A percentile compares a stretch with the other conserved stretches of the same genome.
Conservation (phyloP, 2,329 filamentous ascomycete genomes). For the Neonectria magnoliae region DNA sequence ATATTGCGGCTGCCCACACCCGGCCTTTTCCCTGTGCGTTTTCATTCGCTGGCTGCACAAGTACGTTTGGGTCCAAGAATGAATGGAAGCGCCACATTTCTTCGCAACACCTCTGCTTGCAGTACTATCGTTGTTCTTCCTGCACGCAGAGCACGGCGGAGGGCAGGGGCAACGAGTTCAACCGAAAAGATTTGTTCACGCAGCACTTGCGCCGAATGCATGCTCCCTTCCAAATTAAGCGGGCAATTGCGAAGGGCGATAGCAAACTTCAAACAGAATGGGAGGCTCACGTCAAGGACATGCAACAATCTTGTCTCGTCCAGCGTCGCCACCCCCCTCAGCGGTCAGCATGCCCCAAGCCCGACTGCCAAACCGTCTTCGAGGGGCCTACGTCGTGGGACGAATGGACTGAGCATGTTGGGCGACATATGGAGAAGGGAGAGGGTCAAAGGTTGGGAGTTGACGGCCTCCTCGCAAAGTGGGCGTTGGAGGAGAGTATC, state of each 20-base stretch:
- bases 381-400: constrained; percentile 83
- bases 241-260: constrained; percentile 66
- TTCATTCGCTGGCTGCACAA: constrained; percentile 81
- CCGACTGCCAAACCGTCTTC: constrained; percentile 77
- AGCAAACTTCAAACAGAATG: constrained; percentile 69
- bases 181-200: constrained; percentile 94
- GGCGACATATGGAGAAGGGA: constrained; percentile 84
- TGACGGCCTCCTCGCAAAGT: constrained; percentile 66
- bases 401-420: constrained; percentile 91
- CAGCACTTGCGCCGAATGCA: constrained; percentile 97
- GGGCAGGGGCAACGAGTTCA: constrained; percentile 77
- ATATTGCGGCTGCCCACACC: constrained; percentile 74
- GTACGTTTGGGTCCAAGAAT: constrained; percentile 91
- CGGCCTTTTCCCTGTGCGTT: constrained; percentile 88
- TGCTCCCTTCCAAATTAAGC: constrained; percentile 72
- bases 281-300: constrained; percentile 73
- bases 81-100: constrained; percentile 97
- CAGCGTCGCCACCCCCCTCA: constrained; percentile 75
- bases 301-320: constrained; percentile 79
- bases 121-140: constrained; percentile 71
- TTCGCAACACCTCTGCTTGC: constrained; percentile 83
- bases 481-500: constrained; percentile 72
- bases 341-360: constrained; percentile 74
- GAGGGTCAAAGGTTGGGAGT: constrained; percentile 67
- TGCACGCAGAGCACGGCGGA: constrained; percentile 65